Percentiles rank a stretch among this genome's conserved stretches.
Conservation (phyloP, 2,329 filamentous ascomycete species). For the Xylaria sp. region DNA sequence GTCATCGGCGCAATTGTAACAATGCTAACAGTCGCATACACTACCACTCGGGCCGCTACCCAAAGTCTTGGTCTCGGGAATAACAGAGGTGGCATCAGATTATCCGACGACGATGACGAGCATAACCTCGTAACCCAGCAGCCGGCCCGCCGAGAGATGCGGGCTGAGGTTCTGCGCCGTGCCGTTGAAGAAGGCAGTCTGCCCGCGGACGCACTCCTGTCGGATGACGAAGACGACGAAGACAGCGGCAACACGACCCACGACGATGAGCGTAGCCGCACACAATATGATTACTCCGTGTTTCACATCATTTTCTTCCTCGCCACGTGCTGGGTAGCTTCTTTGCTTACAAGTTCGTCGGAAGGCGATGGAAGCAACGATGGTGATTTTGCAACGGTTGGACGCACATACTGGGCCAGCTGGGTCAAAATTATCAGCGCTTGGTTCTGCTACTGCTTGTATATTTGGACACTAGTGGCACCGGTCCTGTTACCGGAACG, state of each 20-base stretch:
- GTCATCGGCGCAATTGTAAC: slow-evolving; percentile 94
- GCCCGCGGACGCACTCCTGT: slow-evolving; percentile 87
- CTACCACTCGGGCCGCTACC: slow-evolving; percentile 93
- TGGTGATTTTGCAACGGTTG: slow-evolving; percentile 88
- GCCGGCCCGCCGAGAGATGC: slow-evolving; percentile 88
- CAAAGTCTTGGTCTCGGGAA: slow-evolving; percentile 82
- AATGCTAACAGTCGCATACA: slow-evolving; percentile 97
- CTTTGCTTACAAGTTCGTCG: slow-evolving; percentile 71
- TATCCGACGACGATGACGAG: slow-evolving; percentile 80
- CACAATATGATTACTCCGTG: slow-evolving; percentile 94
- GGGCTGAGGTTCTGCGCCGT: slow-evolving; percentile 86
- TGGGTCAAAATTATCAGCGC: slow-evolving; percentile 99
- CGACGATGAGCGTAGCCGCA: slow-evolving; percentile 88
- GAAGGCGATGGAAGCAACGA: slow-evolving; percentile 65
- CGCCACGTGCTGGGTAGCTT: slow-evolving; percentile 95
- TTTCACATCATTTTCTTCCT: slow-evolving; percentile 99
- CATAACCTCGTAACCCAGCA: slow-evolving; percentile 91
- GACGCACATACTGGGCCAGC: slow-evolving; percentile 94
- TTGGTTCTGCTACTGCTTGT: slow-evolving; percentile 96
- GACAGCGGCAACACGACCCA: slow-evolving; percentile 70
- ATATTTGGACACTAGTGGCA: slow-evolving; percentile 90
- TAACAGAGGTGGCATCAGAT: slow-evolving; percentile 66
- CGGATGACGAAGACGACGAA: slow-evolving; percentile 72
- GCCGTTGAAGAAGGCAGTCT: slow-evolving; percentile 93
- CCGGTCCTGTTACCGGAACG: slow-evolving; percentile 86